Evolutionary conservation across 257 asterid species (phyloP).

Genomic region (Fraxinus cuspidata): DNA sequence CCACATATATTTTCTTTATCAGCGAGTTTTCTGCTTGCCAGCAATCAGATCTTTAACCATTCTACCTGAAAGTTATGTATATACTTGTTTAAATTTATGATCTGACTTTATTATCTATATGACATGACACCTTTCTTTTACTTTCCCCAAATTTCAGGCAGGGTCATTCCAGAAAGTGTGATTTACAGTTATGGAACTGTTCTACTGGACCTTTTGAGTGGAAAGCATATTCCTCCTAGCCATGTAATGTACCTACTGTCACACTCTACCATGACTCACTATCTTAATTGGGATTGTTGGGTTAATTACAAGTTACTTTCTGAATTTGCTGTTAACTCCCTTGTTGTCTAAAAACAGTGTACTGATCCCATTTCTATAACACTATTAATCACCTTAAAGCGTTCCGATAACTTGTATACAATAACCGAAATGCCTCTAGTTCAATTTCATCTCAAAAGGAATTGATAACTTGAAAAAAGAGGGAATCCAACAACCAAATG

Average conservation of each 20-base stretch:
- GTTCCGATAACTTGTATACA: background rate
- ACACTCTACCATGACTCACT: background rate
- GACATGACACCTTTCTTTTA: background rate
- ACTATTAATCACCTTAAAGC: background rate
- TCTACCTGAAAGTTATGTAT: background rate
- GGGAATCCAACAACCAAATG: background rate
- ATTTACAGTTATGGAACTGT: conserved; percentile 11
- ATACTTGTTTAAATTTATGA: background rate
- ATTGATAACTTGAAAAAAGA: background rate
- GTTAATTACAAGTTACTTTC: background rate
- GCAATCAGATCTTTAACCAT: background rate
- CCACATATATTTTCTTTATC: background rate
- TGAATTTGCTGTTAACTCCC: background rate
- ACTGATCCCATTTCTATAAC: background rate
- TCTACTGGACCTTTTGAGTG: conserved; percentile 5
- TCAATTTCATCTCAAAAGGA: background rate
- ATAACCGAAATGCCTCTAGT: background rate
- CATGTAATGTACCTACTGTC: background rate
- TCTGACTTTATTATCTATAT: background rate
- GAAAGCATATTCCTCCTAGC: conserved; percentile 12
- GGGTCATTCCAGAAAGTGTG: conserved; percentile 11
- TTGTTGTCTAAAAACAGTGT: background rate
- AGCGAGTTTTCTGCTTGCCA: background rate
- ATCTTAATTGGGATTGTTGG: background rate
- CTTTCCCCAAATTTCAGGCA: background rate